Base-by-base conservation (phyloP, 768 basidiomycete species). In the Trametes cinnabarina region DNA sequence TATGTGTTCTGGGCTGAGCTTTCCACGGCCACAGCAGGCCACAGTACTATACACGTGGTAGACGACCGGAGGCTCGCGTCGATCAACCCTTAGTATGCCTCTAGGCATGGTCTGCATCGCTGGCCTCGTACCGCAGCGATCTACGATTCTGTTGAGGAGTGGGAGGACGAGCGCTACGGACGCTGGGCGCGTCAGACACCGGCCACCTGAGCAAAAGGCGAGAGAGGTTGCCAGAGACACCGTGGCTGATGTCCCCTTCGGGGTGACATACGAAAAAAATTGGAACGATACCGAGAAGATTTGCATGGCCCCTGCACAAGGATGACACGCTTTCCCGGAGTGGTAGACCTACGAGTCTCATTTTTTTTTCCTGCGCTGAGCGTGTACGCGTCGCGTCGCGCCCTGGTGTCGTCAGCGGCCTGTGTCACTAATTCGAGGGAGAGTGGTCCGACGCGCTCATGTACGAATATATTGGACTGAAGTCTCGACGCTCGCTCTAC, bases 271-370 rank as follows among this genome's bases (percentile, higher is more conserved):
- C 85, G 87, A 88, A 90, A 94, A n/a, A 93, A 92, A 90, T 94
- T 93, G 92, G 90, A 94, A 94, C 92, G 90, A 94, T 95, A 94
- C 93, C 94, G 93, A 96, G 94, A 95, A 95, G 94, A 94, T 96
- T 94, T 95, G 94, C 94, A 96, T 96, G 91, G 94, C 93, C 94
- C 94, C 94, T 96, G 94, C 94, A 96, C 93, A 97, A 96, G 94
- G 94, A 96, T 95, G 94, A 94, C 94, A 95, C 91, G 90, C 89
- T 92, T 89, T 88, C 82, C 86, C 87, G 87, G 88, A 90, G 88
- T 89, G 87, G 88, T 88, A 88, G 71, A 72, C 67, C 71, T 73
- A 72, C 70, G 71, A 72, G 70, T 73, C 71, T 74, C 72, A 73
- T 73, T 74, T 74, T 74, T 74, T 74, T 72, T 73, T 65, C 30